Evolutionary conservation across 1,284 basidiomycete species (phyloP), one percentile per base, ranked within the genome.

Genomic region (Termitomyces sp.): DNA sequence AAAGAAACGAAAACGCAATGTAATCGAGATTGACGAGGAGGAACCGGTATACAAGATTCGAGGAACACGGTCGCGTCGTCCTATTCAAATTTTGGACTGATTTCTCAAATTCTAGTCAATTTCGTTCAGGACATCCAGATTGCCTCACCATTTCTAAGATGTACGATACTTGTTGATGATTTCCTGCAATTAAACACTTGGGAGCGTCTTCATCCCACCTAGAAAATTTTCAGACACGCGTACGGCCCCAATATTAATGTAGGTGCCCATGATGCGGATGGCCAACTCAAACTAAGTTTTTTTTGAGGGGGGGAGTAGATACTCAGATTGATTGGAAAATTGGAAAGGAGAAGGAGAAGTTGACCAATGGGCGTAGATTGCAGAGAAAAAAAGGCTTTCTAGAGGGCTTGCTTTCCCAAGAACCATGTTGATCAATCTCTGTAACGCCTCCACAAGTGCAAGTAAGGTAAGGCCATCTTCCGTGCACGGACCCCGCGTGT

Each of bases 401-500:
- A 17, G 28, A 30, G n/a, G n/a, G n/a, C n/a, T n/a, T n/a, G n/a
- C 28, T 6, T 44, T 19, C 24, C 17, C 42, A 17, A 31, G 17
- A 31, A 4, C 10, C 4, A 33, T 8, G 30, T 21, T 33, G 44
- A 33, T 15, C 15, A 21, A 33, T 46, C 1, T 33, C 7, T 46
- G 44, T 33, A 15, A 45, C 3, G 30, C 17, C 17, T n/a, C n/a
- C n/a, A n/a, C n/a, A n/a, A n/a, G n/a, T n/a, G n/a, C n/a, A n/a
- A n/a, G n/a, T n/a, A n/a, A n/a, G n/a, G n/a, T n/a, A n/a, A n/a
- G n/a, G n/a, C n/a, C n/a, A n/a, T n/a, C n/a, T n/a, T n/a, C n/a
- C n/a, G 49, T 46, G 65, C 65, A 66, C 64, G 65, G 65, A 58
- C 64, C 63, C 28, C 33, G 24, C 15, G 13, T 21, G 46, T 51